Evolutionary conservation across 108 stramenopile species (phyloP).

Genomic region (Schizochytrium sp.): DNA sequence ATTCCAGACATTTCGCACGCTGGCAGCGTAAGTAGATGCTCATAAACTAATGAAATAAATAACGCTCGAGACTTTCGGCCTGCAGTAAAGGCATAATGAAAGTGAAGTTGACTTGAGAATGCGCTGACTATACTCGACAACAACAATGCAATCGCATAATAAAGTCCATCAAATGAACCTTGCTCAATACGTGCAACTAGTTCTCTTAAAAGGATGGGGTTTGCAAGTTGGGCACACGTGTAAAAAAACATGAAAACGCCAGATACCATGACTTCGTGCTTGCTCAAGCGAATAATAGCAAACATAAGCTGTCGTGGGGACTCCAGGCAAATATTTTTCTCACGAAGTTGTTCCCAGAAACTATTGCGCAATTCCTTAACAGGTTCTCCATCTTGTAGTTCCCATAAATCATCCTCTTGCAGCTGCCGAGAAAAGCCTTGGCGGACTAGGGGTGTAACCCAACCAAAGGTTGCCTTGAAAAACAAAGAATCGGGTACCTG

Average conservation of each 20-base stretch:
- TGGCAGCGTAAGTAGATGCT: constrained; percentile 76
- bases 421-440: background rate
- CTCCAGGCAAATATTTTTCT: background rate
- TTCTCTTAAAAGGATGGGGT: constrained; percentile 82
- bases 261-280: constrained; percentile 73
- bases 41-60: constrained; percentile 78
- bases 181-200: constrained; percentile 79
- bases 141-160: constrained; percentile 74
- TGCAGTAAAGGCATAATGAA: constrained; percentile 78
- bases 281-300: background rate
- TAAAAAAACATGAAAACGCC: constrained; percentile 81
- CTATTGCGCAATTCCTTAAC: background rate
- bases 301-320: background rate
- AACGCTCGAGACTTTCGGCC: constrained; percentile 79
- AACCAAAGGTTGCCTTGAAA: constrained; percentile 12
- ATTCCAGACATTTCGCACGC: constrained; percentile 74
- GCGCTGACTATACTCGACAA: constrained; percentile 75
- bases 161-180: constrained; percentile 72
- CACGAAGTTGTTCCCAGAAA: background rate
- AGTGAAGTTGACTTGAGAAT: constrained; percentile 79
- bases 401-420: background rate
- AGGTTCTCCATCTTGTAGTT: background rate
- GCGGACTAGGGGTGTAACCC: constrained; percentile 54
- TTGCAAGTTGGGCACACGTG: constrained; percentile 78
- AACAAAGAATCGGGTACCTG: background rate